These are phyloP conservation scores for Omphalea diandra DNA, from an alignment of 441 rosid species.

Conservation along the genomic window DNA sequence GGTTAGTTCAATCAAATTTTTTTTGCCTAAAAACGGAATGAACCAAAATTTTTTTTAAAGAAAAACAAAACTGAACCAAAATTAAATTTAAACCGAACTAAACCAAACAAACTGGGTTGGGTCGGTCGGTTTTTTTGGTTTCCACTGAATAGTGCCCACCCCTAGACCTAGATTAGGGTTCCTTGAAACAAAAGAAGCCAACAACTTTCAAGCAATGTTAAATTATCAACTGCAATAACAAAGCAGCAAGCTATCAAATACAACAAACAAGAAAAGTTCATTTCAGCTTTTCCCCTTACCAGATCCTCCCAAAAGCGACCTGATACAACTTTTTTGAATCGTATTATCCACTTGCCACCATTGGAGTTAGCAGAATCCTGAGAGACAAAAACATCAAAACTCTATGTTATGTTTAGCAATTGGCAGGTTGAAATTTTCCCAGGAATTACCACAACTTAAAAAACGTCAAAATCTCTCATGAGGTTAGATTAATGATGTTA, in stretches of 20 bases:
- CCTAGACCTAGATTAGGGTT: background rate
- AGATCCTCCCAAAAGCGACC: conserved; percentile 99
- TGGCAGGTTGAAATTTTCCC: too few species aligned
- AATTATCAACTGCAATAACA: background rate
- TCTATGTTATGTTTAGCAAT: background rate
- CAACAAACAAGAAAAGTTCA: conserved; percentile 1
- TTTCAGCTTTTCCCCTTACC: conserved; percentile 47
- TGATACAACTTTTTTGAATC: conserved; percentile 87
- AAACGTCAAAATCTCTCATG: conserved; percentile 8
- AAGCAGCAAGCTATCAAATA: background rate
- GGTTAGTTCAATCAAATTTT: too few species aligned
- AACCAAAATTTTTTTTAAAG: too few species aligned
- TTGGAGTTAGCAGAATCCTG: conserved; percentile 94
- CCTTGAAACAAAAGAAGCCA: background rate
- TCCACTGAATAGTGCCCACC: too few species aligned
- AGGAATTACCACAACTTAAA: background rate
- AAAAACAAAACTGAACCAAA: too few species aligned
- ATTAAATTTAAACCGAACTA: too few species aligned
- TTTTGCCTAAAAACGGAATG: too few species aligned
- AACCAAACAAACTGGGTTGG: too few species aligned
- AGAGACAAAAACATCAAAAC: conserved; percentile 18
- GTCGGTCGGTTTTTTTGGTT: too few species aligned
- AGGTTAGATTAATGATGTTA: conserved; percentile 25
- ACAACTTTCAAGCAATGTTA: background rate
- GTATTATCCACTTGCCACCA: conserved; percentile 98